phyloP scores from a whole-genome alignment of 208 protist species.

The Plasmodiophora brassicae region DNA sequence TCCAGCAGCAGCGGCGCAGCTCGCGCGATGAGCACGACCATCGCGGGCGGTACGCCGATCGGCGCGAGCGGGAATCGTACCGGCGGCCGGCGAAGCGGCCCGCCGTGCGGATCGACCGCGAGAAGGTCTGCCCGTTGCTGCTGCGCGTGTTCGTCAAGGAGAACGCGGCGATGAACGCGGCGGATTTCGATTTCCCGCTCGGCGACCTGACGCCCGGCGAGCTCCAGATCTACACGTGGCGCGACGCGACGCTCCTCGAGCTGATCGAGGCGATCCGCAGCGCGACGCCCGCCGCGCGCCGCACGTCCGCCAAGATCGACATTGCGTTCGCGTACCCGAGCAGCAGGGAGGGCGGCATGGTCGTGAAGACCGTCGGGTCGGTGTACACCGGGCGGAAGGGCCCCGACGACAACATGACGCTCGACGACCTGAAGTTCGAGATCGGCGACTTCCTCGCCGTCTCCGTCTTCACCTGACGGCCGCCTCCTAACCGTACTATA shows the following conservation, averaged over 20 bases:
- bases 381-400: not conserved
- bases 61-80: no score
- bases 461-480: constrained; percentile 19
- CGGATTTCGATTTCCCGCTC: not conserved
- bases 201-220: not conserved
- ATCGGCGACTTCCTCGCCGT: constrained; percentile 21
- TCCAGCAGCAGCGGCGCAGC: no score
- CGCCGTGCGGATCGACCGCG: no score
- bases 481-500: no score
- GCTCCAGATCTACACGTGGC: constrained; percentile 1
- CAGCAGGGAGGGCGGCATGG: not conserved
- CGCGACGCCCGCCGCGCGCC: not conserved
- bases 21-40: no score
- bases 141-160: constrained; percentile 14
- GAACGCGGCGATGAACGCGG: not conserved
- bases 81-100: no score
- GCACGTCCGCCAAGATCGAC: not conserved
- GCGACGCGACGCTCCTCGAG: constrained; percentile 18
- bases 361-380: not conserved
- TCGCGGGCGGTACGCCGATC: no score
- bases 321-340: not conserved
- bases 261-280: not conserved
- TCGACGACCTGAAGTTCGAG: not conserved
- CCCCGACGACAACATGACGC: not conserved
- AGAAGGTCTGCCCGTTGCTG: constrained; percentile 21